Evolutionary conservation across 108 stramenopile genomes (phyloP), one percentile per base, ranked within the genome.

Genomic region (Schizochytrium sp.): DNA sequence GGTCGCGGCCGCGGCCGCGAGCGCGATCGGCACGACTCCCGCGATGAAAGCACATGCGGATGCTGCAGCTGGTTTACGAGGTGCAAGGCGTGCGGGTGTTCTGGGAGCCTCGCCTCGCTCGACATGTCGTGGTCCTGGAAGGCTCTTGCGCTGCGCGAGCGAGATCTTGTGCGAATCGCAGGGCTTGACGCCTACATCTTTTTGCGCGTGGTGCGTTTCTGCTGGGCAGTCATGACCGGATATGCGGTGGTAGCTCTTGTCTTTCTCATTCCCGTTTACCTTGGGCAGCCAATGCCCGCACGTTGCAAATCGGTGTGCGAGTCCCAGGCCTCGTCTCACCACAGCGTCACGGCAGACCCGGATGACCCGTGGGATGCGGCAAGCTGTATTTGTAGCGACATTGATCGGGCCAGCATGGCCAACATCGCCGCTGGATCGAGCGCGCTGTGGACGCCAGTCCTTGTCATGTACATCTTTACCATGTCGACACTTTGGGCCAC

Each of bases 61-160:
- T 6, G 25, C 25, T 41, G 63, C 4, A 41, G 41, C 8, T 41
- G 63, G 63, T 18, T 41, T 5, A 16, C 63, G 41, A 10, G 14
- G 25, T 41, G 63, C 63, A 69, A 18, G 4, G 18, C 14, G 10
- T 69, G 63, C 41, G 41, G 63, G 21, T 23, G 41, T 10, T 69
- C 21, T 23, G 63, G 41, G 3, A 69, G 63, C 41, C 34, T 69
- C 63, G 41, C 34, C 14, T 69, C 63, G 8, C 63, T 83, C 18
- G 76, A 83, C 76, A 43, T 83, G 19, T 83, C 76, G 6, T 83
- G 76, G 76, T 83, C 76, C 16, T 83, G 76, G 76, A 83, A 83
- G 51, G 76, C 76, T 6, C 51, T 83, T 12, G 76, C 76, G 4
- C 76, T 83, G 76, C 48, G 76, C 45, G 76, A 83, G 28, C 45